Base-by-base conservation (phyloP, 495 filamentous ascomycete genomes). In the Neurospora sp. region DNA sequence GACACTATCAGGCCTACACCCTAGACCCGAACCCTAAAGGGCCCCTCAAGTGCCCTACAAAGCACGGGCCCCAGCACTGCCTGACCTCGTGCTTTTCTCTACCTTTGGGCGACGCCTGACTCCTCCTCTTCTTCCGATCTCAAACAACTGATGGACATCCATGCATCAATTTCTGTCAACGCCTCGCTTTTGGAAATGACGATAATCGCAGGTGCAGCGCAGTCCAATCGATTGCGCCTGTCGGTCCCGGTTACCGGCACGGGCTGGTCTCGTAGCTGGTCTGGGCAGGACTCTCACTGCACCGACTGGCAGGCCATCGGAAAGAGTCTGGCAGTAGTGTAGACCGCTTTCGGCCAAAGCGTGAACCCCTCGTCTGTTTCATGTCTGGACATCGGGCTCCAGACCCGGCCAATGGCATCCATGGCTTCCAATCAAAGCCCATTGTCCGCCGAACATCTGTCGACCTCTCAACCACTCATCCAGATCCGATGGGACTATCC, bases 361-460 rank as follows among this genome's bases (percentile, higher is more conserved):
- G 71, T 73, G 45, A 77, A 75, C 76, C 81, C 79, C 75, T 81
- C 80, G 81, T 79, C 78, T 83, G 81, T 84, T 83, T 84, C 81
- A 83, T 77, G 74, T 81, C 74, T 74, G 72, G 71, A 77, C 72
- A 74, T 72, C 79, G 77, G 75, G 74, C 71, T 69, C 39, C 31
- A 70, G 69, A 40, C 70, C 73, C 70, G 74, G 73, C 81, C 81
- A 83, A 83, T 83, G 69, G 72, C 72, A 75, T 36, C 74, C 71
- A 70, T 62, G 54, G 54, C 54, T 62, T 62, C 54, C 54, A 62
- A 34, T 34, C 54, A 62, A 62, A 62, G 54, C 28, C 54, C 21
- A 9, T 42, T 70, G 70, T 54, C 62, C 36, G 71, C 72, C 31
- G 36, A 71, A 76, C 75, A 71, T 73, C 79, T 78, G 75, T 72